Conservation (phyloP, 805 yeast species). For the Teunomyces tritomae region DNA sequence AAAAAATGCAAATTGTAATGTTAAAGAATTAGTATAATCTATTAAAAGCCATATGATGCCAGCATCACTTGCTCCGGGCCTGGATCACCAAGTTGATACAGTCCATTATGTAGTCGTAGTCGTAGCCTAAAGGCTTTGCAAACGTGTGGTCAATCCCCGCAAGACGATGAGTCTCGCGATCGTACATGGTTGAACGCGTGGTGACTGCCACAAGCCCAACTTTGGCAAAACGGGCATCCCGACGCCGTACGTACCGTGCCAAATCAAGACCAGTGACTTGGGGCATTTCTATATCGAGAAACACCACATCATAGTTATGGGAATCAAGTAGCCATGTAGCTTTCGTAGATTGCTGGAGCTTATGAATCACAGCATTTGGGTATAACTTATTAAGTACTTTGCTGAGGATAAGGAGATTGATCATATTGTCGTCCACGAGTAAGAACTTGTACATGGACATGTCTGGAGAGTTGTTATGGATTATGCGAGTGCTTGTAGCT, state of each 20-base stretch:
- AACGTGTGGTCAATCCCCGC: constrained; percentile 42
- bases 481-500: background rate
- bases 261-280: constrained; percentile 38
- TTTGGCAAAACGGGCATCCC: constrained; percentile 10
- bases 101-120: constrained; percentile 16
- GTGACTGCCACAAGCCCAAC: constrained; percentile 42
- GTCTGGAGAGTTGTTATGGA: constrained; percentile 13
- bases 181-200: constrained; percentile 26
- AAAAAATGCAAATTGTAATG: background rate
- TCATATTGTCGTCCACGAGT: constrained; percentile 42
- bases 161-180: constrained; percentile 27
- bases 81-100: constrained; percentile 16
- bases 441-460: constrained; percentile 14
- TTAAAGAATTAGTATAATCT: background rate
- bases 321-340: constrained; percentile 19
- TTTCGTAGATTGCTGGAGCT: constrained; percentile 28
- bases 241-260: constrained; percentile 15
- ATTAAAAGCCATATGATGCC: background rate
- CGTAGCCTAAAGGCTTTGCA: constrained; percentile 35
- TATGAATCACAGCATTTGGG: constrained; percentile 28
- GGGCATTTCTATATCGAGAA: constrained; percentile 48
- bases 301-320: constrained; percentile 28
- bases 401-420: constrained; percentile 36
- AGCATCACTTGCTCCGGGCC: background rate
- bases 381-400: constrained; percentile 31